Evolutionary conservation across 1,284 basidiomycete genomes (phyloP), one percentile per base, ranked within the genome.

Genomic region (Ustilago esculenta): DNA sequence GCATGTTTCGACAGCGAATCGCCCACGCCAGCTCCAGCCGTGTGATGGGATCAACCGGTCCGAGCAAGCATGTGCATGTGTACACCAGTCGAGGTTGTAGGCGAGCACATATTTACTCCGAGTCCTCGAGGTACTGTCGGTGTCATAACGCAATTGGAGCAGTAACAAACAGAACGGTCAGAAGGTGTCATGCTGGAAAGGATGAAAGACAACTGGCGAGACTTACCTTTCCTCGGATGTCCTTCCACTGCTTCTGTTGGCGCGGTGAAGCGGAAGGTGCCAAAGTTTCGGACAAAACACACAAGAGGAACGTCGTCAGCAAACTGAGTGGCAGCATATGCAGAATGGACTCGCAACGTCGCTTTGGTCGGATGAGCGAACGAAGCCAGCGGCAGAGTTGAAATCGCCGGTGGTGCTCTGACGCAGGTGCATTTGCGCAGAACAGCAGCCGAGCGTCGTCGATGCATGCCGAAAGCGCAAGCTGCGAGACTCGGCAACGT

Each of bases 161-260:
- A 30, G 7, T 3, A 7, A 41, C 14, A 24, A 29, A 7, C 27
- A 29, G 27, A 6, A 29, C n/a, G n/a, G n/a, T 30, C 30, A 35
- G 36, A 24, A 18, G 6, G 35, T 12, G 23, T 18, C 15, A 6
- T 2, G 20, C 30, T 32, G 17, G 18, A 25, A n/a, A n/a, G n/a
- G n/a, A n/a, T n/a, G n/a, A n/a, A n/a, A n/a, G n/a, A n/a, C n/a
- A n/a, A n/a, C n/a, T n/a, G 9, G 15, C 20, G 42, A 12, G 11
- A 37, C 71, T 52, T 45, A 73, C 63, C 61, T 75, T 72, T 54
- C 45, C 53, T 34, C 73, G 74, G 40, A 76, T 76, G 59, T 76
- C 74, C 65, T 72, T 72, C 74, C 74, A 76, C 61, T 74, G 74
- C 64, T 73, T 73, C 69, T 74, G 64, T 64, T 63, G 56, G 32